Evolutionary conservation across 139 green algal genomes (phyloP), one percentile per base, ranked within the genome.

Genomic region (Monoraphidium neglectum): DNA sequence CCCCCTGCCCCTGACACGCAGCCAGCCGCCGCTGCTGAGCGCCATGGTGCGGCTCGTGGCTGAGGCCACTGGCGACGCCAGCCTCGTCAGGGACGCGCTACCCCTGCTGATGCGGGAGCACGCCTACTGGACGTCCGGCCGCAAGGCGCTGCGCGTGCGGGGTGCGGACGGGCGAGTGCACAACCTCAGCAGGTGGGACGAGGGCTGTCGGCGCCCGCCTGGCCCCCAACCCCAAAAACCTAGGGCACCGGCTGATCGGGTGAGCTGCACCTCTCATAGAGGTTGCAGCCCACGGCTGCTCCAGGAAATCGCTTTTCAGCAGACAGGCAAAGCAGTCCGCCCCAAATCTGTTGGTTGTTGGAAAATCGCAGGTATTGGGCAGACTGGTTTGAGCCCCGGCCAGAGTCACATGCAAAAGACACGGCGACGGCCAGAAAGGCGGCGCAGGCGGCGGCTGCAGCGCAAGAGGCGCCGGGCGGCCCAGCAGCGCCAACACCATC

Each of bases 321-420:
- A n/a, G n/a, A n/a, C n/a, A n/a, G n/a, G n/a, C n/a, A n/a, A n/a
- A n/a, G n/a, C n/a, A n/a, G n/a, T n/a, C n/a, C n/a, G n/a, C n/a
- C n/a, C n/a, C n/a, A n/a, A n/a, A n/a, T n/a, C n/a, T n/a, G n/a
- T n/a, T n/a, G n/a, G n/a, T n/a, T n/a, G n/a, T n/a, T n/a, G n/a
- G n/a, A n/a, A n/a, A n/a, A n/a, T n/a, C n/a, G n/a, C 3, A 82
- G 95, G 8, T 99, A 98, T 81, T 90, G 87, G 18, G 94, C 95
- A 0, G 66, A 90, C 38, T 94, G 80, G 86, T 43, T 79, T 1
- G 24, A 18, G 4, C 96, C 96, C 0, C 80, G 96, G 18, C 94
- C 96, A 4, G 96, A 99, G 84, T 95, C 89, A 1, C 94, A 92
- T 74, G 24, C 64, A 2, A 53, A 80, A 49, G 74, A 80, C 64